These are phyloP conservation scores for Primulina tabacum DNA, from an alignment of 257 asterid species.

Conservation along the genomic window DNA sequence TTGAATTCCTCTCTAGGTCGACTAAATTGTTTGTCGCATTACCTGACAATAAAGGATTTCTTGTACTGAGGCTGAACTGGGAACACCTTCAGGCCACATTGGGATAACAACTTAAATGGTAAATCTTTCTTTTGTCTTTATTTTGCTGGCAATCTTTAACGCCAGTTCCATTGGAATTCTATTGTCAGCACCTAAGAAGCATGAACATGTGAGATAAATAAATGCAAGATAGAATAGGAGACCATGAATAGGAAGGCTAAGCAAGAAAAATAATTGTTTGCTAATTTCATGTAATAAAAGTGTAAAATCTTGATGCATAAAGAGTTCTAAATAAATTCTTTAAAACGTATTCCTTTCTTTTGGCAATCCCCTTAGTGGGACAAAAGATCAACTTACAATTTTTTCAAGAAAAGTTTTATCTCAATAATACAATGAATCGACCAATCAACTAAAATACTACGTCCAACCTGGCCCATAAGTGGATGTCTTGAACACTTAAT, in stretches of 20 bases:
- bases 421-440: not conserved
- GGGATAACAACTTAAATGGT: constrained; percentile 78
- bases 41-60: constrained; percentile 98
- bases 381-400: not conserved
- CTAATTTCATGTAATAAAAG: too few species aligned
- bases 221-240: constrained; percentile 10
- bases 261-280: not conserved
- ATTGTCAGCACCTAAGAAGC: constrained; percentile 76
- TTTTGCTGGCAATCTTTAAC: constrained; percentile 78
- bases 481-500: not conserved
- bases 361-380: not conserved
- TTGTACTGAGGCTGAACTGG: constrained; percentile 80
- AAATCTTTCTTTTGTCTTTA: constrained; percentile 72
- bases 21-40: constrained; percentile 3
- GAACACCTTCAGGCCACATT: constrained; percentile 98
- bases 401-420: not conserved
- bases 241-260: not conserved
- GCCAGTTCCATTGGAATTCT: constrained; percentile 91
- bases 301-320: not conserved
- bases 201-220: constrained; percentile 18
- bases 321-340: not conserved
- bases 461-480: not conserved
- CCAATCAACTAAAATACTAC: too few species aligned
- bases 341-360: too few species aligned
- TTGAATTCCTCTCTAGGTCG: not conserved